A percentile compares a stretch with the other conserved stretches of the same genome.
These are phyloP conservation scores for Clarireedia paspali DNA, from an alignment of 2,329 filamentous ascomycete genomes.

Conservation along the genomic window DNA sequence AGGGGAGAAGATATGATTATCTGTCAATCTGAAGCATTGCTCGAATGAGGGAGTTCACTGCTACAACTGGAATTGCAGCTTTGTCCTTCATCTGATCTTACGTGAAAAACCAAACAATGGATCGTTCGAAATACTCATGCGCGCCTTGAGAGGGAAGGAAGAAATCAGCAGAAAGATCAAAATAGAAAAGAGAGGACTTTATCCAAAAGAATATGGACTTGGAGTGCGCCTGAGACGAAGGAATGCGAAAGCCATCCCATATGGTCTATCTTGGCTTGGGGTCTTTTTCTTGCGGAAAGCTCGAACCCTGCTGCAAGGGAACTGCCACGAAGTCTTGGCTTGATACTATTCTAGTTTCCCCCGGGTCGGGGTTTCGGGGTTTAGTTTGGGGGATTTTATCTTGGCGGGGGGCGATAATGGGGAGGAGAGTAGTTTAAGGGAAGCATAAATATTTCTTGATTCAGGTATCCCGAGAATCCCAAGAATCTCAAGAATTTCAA, in stretches of 20 bases:
- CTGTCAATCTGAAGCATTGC: slow-evolving; percentile 6
- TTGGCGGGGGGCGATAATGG: no score
- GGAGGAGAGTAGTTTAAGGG: no score
- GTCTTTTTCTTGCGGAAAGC: no score
- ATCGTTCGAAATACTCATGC: slow-evolving; percentile 4
- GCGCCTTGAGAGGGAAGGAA: neutral
- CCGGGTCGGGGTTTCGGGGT: no score
- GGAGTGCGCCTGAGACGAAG: neutral
- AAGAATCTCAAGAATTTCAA: no score
- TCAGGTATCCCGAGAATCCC: no score
- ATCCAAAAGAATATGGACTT: no score
- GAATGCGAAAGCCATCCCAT: neutral
- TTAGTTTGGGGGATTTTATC: no score
- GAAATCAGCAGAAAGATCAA: neutral
- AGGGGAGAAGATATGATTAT: neutral
- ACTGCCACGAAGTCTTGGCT: neutral
- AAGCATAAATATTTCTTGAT: no score
- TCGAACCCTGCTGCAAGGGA: slow-evolving; percentile 1
- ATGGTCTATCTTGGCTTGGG: no score
- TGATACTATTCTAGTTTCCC: neutral
- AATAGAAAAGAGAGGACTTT: no score
- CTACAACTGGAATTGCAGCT: slow-evolving; percentile 1
- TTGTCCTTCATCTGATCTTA: neutral
- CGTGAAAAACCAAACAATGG: neutral
- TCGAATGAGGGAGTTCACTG: neutral